Conservation (phyloP, 441 rosid species). For the Erodium moschatum region DNA sequence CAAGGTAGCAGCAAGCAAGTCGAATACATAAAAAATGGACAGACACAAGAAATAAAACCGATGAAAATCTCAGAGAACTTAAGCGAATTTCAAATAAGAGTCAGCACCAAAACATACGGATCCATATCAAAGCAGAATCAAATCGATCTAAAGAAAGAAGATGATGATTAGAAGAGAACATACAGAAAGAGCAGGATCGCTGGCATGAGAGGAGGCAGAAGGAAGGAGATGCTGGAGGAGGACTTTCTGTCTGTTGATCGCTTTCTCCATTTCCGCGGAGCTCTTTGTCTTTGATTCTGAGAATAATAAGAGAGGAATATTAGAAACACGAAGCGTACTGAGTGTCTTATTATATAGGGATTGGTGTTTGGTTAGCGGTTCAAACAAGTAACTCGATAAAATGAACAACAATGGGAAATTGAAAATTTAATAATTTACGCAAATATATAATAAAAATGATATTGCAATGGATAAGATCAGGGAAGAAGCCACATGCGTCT, state of each 20-base stretch:
- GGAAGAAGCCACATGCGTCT: too few species aligned
- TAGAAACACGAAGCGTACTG: too few species aligned
- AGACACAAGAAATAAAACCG: not conserved
- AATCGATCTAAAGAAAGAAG: not conserved
- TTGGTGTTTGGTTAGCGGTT: too few species aligned
- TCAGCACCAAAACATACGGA: too few species aligned
- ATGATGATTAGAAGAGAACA: conserved; percentile 21
- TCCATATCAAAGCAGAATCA: not conserved
- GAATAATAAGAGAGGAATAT: too few species aligned
- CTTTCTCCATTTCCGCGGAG: conserved; percentile 24
- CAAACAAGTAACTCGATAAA: too few species aligned
- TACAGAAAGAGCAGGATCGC: conserved; percentile 40
- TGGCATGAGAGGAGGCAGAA: conserved; percentile 29
- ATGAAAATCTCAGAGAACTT: not conserved
- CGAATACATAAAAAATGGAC: not conserved
- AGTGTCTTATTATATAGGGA: too few species aligned
- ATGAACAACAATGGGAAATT: too few species aligned
- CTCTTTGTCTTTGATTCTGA: too few species aligned
- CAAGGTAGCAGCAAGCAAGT: not conserved
- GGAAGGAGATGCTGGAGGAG: conserved; percentile 67
- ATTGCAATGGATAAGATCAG: too few species aligned
- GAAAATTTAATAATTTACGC: too few species aligned
- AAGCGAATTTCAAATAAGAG: not conserved
- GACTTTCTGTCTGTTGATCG: conserved; percentile 59
- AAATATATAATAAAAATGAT: not conserved